Evolutionary conservation across 1,284 basidiomycete species (phyloP), one percentile per base, ranked within the genome.

Genomic region (Microbotryomycetes sp.): DNA sequence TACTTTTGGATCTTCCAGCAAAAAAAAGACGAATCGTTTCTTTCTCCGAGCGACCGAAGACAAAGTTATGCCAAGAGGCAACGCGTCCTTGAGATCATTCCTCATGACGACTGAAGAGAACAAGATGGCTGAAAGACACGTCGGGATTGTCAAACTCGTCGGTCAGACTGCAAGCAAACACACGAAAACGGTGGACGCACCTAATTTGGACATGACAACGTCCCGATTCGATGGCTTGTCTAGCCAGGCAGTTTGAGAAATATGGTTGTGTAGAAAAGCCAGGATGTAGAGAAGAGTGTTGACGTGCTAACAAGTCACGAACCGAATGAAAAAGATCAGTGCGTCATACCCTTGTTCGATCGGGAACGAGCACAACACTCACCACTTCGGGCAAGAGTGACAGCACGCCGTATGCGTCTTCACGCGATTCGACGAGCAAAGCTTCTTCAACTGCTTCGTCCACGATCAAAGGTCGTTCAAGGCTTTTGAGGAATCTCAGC

Each of bases 261-360:
- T 53, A 3, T 61, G 24, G 21, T 65, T 48, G 15, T 61, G 58
- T 1, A 68, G 50, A 55, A 68, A 68, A 1, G 64, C 60, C 16
- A 65, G 4, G 51, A 68, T 49, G 35, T 68, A 66, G 5, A 68
- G 52, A 11, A 68, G 28, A 3, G 56, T 54, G 28, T 62, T 63
- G 15, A 60, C 57, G 45, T 66, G 63, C 65, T 67, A 45, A 4
- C 3, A 1, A 1, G 2, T 4, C 2, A 13, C 2, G 26, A 30
- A 11, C 15, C 3, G 5, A 13, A 16, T 7, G n/a, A 11, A 23
- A 11, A 46, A 31, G 23, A 21, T 24, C 2, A 23, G 47, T 16
- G 2, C n/a, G 4, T n/a, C 11, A 41, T 24, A 21, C 5, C 24
- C 18, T 18, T 16, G 29, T 27, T 7, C 50, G 50, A 24, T 13